Evolutionary conservation across 2,329 filamentous ascomycete species (phyloP), one percentile per base, ranked within the genome.

Genomic region (Plenodomus lindquistii): DNA sequence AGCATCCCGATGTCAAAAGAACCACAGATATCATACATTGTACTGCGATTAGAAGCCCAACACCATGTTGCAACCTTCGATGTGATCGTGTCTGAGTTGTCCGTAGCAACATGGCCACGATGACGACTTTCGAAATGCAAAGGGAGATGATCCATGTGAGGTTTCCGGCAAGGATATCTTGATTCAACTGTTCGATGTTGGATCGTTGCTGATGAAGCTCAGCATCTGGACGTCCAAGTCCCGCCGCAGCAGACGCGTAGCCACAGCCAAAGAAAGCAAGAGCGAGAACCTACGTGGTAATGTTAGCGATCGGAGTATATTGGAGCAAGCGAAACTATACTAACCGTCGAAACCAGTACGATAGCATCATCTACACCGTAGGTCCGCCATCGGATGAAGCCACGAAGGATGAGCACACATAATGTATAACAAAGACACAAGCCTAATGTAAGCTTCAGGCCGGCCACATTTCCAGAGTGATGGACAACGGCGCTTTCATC

Each of bases 71-170:
- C 0, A 55, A 37, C 29, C 47, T 48, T 10, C 49, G 39, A 35
- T 59, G 55, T 16, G 40, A 37, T 4, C 29, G 21, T 3, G 45
- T 52, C 5, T 40, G 42, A 6, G 55, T 55, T 18, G 55, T 50
- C 11, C 55, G 57, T 13, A 49, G 43, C 15, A 60, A 29, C 37
- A 60, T 46, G 15, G 46, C 42, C 8, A 57, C 22, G 11, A 52
- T 49, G 10, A 53, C 55, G 15, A 48, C 37, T 11, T 57, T 60
- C 10, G 52, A 55, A 10, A 54, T 18, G 43, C 55, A 47, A 8
- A 62, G 40, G 1, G 59, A 52, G 21, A 46, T 44, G 16, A 60
- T 49, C 40, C 52, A 62, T 1, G 55, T 41, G 3, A 62, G 37
- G 22, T 59, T 55, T 9, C 40, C 46, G 3, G 49, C 49, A 11